phyloP scores from a whole-genome alignment of 352 stramenopile genomes.

The Phytophthora quininea region DNA sequence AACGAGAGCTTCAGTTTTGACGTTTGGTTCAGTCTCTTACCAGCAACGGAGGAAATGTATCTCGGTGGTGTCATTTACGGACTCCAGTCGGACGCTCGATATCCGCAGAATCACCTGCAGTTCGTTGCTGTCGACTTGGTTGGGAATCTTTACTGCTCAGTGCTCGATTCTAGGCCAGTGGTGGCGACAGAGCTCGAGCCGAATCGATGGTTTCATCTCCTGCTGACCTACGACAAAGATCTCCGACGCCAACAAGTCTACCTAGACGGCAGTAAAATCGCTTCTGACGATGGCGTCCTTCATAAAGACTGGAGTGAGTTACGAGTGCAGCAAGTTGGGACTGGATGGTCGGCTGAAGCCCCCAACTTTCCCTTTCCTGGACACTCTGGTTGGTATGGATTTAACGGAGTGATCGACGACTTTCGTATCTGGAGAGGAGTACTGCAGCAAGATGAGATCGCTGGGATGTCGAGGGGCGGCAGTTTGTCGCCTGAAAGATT shows the following conservation, averaged over 20 bases:
- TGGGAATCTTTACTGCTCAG: slow-evolving; percentile 9
- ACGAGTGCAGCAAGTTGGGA: slow-evolving; percentile 22
- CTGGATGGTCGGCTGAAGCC: slow-evolving; percentile 14
- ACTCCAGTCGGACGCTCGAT: slow-evolving; percentile 1
- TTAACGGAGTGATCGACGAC: slow-evolving; percentile 34
- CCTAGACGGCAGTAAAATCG: slow-evolving; percentile 14
- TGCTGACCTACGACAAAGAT: slow-evolving; percentile 11
- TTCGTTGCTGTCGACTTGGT: slow-evolving; percentile 16
- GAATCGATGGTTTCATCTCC: slow-evolving; percentile 25
- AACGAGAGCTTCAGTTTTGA: slow-evolving; percentile 19
- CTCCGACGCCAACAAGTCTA: slow-evolving; percentile 13
- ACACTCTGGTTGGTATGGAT: slow-evolving; percentile 28
- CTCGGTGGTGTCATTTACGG: slow-evolving; percentile 17
- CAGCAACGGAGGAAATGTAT: not conserved
- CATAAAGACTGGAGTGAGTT: slow-evolving; percentile 14
- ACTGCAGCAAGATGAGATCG: slow-evolving; percentile 3
- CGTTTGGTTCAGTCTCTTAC: slow-evolving; percentile 19
- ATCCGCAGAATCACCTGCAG: not conserved
- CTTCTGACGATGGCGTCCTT: not conserved
- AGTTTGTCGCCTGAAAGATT: not conserved
- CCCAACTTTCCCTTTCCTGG: not conserved
- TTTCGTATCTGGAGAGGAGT: slow-evolving; percentile 30
- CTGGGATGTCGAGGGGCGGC: slow-evolving; percentile 4
- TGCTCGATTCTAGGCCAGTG: slow-evolving; percentile 4
- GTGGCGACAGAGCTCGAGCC: not conserved